A percentile compares a stretch with the other conserved stretches of the same genome.
Evolutionary conservation across 116 monocot species (phyloP).

Genomic region (Phalaenopsis hybrid): DNA sequence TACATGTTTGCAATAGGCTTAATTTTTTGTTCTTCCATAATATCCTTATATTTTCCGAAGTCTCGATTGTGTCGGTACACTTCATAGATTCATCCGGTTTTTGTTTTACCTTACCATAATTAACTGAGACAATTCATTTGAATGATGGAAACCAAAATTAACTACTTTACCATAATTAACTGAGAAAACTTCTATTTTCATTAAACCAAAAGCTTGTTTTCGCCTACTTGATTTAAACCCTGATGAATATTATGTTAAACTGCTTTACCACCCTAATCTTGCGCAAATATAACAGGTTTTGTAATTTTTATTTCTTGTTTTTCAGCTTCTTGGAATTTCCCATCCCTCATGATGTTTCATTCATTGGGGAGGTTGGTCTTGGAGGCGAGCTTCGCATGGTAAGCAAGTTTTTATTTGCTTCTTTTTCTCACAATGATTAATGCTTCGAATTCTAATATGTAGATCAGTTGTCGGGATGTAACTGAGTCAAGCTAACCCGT

Average conservation of each 20-base stretch:
- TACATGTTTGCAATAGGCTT: no score
- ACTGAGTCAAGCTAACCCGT: no score
- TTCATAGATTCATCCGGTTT: no score
- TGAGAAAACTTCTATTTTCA: not conserved
- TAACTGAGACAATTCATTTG: not conserved
- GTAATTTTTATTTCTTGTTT: not conserved
- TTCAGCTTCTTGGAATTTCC: conserved; percentile 82
- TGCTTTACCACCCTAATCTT: not conserved
- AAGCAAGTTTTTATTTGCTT: conserved; percentile 10
- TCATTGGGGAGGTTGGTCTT: conserved; percentile 91
- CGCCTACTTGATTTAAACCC: not conserved
- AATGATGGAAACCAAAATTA: not conserved
- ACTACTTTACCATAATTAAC: no score
- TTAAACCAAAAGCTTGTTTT: not conserved
- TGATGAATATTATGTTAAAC: not conserved
- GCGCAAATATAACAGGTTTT: no score
- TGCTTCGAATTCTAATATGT: no score
- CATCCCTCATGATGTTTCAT: conserved; percentile 74
- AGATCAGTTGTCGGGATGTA: no score
- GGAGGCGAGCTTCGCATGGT: conserved; percentile 87
- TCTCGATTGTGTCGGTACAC: no score
- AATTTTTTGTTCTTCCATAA: no score
- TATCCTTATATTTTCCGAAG: no score
- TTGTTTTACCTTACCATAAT: no score
- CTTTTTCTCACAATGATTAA: not conserved